A percentile compares a stretch with the other conserved stretches of the same genome.
Evolutionary conservation across 805 yeast species (phyloP).

Genomic region (Nakazawaea anatomiae): DNA sequence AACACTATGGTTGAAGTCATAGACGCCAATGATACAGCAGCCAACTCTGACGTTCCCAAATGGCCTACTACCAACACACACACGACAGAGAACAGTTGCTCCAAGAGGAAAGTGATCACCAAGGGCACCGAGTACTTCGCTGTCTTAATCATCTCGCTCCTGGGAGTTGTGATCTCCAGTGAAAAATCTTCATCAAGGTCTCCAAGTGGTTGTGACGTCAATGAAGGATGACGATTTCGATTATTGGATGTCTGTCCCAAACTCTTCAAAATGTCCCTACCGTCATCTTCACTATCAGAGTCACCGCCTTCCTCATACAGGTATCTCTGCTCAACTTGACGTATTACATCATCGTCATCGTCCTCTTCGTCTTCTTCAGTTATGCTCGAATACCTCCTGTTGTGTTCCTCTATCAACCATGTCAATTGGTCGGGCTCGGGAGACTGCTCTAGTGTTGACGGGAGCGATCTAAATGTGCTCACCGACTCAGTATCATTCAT

Average conservation of each 20-base stretch:
- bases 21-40: slow-evolving; percentile 70
- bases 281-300: neutral
- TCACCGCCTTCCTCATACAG: neutral
- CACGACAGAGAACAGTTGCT: slow-evolving; percentile 67
- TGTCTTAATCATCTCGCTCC: slow-evolving; percentile 27
- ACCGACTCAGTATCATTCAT: slow-evolving; percentile 24
- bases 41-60: slow-evolving; percentile 64
- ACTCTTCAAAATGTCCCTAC: slow-evolving; percentile 6
- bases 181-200: slow-evolving; percentile 26
- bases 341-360: slow-evolving; percentile 9
- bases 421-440: slow-evolving; percentile 25
- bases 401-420: slow-evolving; percentile 32
- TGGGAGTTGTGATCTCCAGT: slow-evolving; percentile 18
- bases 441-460: slow-evolving; percentile 27
- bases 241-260: neutral
- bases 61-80: slow-evolving; percentile 77
- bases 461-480: slow-evolving; percentile 28
- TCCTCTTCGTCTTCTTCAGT: slow-evolving; percentile 6
- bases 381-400: slow-evolving; percentile 21
- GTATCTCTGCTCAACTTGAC: slow-evolving; percentile 11
- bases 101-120: slow-evolving; percentile 60
- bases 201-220: slow-evolving; percentile 11
- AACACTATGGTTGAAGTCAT: slow-evolving; percentile 76
- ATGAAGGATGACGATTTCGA: neutral
- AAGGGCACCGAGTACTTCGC: slow-evolving; percentile 47